Conservation (phyloP, 352 stramenopile genomes). For the Pythium folliculosum region DNA sequence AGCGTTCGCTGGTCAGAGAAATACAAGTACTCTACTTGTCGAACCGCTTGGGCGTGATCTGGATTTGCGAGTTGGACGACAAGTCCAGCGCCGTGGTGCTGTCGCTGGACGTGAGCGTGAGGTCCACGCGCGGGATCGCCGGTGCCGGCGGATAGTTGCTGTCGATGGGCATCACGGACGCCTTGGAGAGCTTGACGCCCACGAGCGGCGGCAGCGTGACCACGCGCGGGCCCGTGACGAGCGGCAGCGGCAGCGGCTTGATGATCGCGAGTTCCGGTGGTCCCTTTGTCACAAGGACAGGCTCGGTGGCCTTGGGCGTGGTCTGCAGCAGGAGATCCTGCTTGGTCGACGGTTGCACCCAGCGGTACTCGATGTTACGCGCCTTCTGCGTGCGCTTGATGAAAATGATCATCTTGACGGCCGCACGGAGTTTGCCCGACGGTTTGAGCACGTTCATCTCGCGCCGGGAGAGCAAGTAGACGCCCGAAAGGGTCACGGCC, state of each 20-base stretch:
- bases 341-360: constrained; percentile 32
- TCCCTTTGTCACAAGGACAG: constrained; percentile 3
- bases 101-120: not conserved
- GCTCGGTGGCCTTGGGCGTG: not conserved
- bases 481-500: constrained; percentile 66
- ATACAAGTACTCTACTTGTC: constrained; percentile 8
- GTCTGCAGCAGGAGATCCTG: not conserved
- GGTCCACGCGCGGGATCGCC: not conserved
- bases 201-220: constrained; percentile 8
- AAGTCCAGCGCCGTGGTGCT: constrained; percentile 14
- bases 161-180: constrained; percentile 65
- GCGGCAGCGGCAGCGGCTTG: constrained; percentile 8
- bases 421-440: constrained; percentile 44
- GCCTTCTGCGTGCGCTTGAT: constrained; percentile 67
- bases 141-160: constrained; percentile 16
- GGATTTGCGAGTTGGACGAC: constrained; percentile 32
- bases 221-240: not conserved
- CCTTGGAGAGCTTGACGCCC: constrained; percentile 43
- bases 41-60: constrained; percentile 28
- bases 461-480: constrained; percentile 66
- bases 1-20: not conserved
- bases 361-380: constrained; percentile 48
- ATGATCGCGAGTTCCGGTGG: constrained; percentile 4
- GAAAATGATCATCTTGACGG: constrained; percentile 61
- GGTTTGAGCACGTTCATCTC: constrained; percentile 68